These are phyloP conservation scores for Volvox africanus DNA, from an alignment of 139 green algal genomes.

Conservation along the genomic window DNA sequence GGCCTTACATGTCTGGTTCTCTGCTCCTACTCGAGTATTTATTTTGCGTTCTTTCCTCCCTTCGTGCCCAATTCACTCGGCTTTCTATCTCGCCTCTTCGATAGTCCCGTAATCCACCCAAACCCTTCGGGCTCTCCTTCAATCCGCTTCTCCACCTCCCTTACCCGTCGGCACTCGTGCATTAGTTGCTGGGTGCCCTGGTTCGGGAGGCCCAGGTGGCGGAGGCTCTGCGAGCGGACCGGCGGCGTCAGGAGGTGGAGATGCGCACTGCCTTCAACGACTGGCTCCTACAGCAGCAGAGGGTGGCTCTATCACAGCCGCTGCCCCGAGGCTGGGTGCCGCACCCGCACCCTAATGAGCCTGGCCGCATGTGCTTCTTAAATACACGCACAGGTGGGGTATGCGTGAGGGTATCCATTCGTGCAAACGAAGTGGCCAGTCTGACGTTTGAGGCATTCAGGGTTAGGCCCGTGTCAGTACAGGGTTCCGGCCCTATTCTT, in stretches of 20 bases:
- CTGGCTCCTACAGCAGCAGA: slow-evolving; percentile 47
- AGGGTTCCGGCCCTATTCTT: no score
- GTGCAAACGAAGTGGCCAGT: not conserved
- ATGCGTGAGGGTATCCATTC: not conserved
- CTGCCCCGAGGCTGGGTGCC: slow-evolving; percentile 51
- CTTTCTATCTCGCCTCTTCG: not conserved
- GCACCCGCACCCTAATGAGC: slow-evolving; percentile 36
- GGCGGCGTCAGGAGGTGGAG: slow-evolving; percentile 11
- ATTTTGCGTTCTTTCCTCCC: no score
- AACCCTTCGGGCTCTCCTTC: not conserved
- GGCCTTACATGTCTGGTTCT: no score
- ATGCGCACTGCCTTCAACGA: slow-evolving; percentile 5
- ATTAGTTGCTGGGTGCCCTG: slow-evolving; percentile 23
- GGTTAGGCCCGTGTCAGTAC: not conserved
- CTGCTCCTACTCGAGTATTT: no score
- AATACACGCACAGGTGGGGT: slow-evolving; percentile 43
- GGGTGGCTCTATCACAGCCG: slow-evolving; percentile 43
- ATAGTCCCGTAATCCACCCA: not conserved
- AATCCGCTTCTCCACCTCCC: not conserved
- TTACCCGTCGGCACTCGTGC: not conserved
- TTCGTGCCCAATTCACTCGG: no score
- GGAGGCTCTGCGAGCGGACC: not conserved
- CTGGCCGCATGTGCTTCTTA: slow-evolving; percentile 36
- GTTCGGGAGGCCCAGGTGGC: slow-evolving; percentile 32
- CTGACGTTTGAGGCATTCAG: not conserved